A percentile compares a stretch with the other conserved stretches of the same genome.
These are phyloP conservation scores for Alternaria novae-zelandiae DNA, from an alignment of 2,329 filamentous ascomycete species.

Conservation along the genomic window DNA sequence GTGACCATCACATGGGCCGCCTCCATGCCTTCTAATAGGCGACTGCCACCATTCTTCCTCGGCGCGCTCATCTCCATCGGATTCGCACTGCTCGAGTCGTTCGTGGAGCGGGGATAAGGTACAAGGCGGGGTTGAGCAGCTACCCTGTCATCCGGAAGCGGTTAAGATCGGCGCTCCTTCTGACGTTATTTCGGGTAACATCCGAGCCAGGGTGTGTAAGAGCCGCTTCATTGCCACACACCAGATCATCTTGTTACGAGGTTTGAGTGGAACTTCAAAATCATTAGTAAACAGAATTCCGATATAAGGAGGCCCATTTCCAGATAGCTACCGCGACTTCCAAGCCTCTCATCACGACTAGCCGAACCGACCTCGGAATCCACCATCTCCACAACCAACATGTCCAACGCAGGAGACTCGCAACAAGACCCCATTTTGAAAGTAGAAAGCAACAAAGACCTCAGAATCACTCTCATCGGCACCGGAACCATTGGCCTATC, in stretches of 20 bases:
- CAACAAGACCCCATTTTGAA: background rate
- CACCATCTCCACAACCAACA: conserved; percentile 4
- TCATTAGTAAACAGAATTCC: background rate
- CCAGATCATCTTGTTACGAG: background rate
- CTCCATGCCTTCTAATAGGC: background rate
- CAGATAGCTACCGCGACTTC: background rate
- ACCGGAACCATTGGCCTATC: conserved; percentile 62
- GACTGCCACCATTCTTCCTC: conserved; percentile 21
- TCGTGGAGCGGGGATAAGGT: conserved; percentile 35
- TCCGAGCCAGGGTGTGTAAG: background rate
- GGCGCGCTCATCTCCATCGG: conserved; percentile 22
- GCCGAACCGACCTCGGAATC: background rate
- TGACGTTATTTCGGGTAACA: conserved; percentile 2
- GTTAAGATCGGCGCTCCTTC: conserved; percentile 12
- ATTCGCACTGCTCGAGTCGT: conserved; percentile 39
- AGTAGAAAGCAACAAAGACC: conserved; percentile 9
- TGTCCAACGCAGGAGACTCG: conserved; percentile 6
- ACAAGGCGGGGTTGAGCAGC: conserved; percentile 26
- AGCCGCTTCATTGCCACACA: conserved; percentile 2
- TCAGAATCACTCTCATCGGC: conserved; percentile 52
- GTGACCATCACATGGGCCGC: background rate
- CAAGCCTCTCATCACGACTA: background rate
- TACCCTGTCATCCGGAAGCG: conserved; percentile 12
- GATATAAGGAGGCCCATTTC: background rate
- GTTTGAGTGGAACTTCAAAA: background rate